phyloP scores from a whole-genome alignment of 2,329 filamentous ascomycete species.

The Pyrenophora graminea region DNA sequence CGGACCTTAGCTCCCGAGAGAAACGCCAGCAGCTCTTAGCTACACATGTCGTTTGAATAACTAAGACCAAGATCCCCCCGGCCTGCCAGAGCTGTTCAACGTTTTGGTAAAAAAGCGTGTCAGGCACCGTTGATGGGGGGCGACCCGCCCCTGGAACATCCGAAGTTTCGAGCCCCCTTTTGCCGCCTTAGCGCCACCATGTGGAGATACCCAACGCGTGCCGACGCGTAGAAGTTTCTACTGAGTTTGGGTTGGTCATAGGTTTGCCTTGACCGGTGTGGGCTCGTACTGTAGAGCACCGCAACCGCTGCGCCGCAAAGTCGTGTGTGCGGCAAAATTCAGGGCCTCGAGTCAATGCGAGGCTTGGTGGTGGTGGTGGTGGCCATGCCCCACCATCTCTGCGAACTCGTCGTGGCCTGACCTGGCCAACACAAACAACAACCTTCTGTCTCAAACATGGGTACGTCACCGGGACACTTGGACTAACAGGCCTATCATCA shows the following conservation, averaged over 20 bases:
- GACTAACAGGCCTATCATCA: background rate
- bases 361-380: background rate
- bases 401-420: too few species aligned
- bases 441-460: background rate
- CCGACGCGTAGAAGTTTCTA: slow-evolving; percentile 13
- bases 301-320: background rate
- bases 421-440: background rate
- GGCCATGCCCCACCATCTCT: background rate
- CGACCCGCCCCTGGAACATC: slow-evolving; percentile 19
- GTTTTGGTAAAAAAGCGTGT: slow-evolving; percentile 4
- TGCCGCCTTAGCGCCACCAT: slow-evolving; percentile 13
- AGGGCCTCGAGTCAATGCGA: background rate
- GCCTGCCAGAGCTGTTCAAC: slow-evolving; percentile 1
- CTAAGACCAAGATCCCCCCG: slow-evolving; percentile 8
- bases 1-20: background rate
- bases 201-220: slow-evolving; percentile 20
- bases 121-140: slow-evolving; percentile 6
- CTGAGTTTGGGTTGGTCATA: slow-evolving; percentile 1
- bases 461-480: background rate
- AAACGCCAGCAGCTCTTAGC: background rate
- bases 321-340: background rate
- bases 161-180: slow-evolving; percentile 16
- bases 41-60: background rate
- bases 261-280: background rate
- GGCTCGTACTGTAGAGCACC: background rate